Evolutionary conservation across 345 rosid genomes (phyloP), one percentile per base, ranked within the genome.

Genomic region (Odontarrhena argentea): DNA sequence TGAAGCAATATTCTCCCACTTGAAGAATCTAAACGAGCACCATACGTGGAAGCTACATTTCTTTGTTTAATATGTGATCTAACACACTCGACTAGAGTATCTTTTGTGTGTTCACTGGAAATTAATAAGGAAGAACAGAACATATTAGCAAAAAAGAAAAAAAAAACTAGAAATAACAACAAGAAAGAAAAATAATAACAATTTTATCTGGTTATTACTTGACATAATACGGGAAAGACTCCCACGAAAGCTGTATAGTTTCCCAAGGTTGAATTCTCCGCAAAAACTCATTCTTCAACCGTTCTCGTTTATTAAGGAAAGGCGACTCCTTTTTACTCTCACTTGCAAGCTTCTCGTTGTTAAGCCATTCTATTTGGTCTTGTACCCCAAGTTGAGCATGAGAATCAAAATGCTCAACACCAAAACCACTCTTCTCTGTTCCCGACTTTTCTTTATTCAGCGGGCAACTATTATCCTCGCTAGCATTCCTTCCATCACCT

Each of bases 361-460:
- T 71, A 28, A 91, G 89, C 99, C 99, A 94, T 55, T 91, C 99
- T 70, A 80, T 88, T 55, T 91, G 96, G 69, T 94, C 99, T n/a
- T 81, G 93, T 18, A 84, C 91, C 1, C 87, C 97, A 34, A 94
- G 83, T 67, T 51, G 82, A 57, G 91, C 84, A 59, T 91, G 97
- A 8, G 81, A 58, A 84, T 91, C 88, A 10, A 45, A 67, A 26
- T 60, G 75, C 69, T 50, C 76, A 11, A 56, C 77, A 52, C 76
- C 74, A 48, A 67, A 72, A 35, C 13, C 57, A 2, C 28, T 67
- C 64, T 65, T 72, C 75, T 73, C 84, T 26, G 3, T 44, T 14
- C 30, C 61, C 47, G 75, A 32, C 67, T 78, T 94, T 65, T 78
- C 91, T 62, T 73, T 82, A 51, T 71, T 83, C 60, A 79, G 68